Percentiles rank a stretch among this genome's conserved stretches.
These are phyloP conservation scores for Xylariaceae sp. DNA, from an alignment of 2,329 filamentous ascomycete species.

Conservation along the genomic window DNA sequence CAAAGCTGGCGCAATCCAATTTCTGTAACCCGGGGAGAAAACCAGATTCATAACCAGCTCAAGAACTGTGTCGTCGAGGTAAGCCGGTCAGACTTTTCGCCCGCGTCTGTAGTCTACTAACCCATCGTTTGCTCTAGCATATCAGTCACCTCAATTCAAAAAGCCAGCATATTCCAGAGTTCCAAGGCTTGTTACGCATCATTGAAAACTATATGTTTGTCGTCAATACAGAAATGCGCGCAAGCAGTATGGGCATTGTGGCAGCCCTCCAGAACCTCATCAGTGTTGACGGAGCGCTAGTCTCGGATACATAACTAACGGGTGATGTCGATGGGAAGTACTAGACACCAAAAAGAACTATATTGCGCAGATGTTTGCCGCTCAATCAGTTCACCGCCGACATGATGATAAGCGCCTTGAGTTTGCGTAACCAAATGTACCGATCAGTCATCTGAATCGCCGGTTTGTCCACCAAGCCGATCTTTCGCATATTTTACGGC, in stretches of 20 bases:
- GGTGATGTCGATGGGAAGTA: no score
- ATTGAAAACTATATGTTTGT: slow-evolving; percentile 1
- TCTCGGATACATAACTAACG: no score
- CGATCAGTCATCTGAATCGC: no score
- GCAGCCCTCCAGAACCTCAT: background rate
- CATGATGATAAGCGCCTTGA: no score
- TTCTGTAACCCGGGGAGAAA: background rate
- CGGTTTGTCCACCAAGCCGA: no score
- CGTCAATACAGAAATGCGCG: background rate
- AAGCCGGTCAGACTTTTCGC: background rate
- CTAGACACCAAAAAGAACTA: no score
- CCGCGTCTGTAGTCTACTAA: background rate
- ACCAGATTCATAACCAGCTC: background rate
- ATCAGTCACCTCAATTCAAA: background rate
- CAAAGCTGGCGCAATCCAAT: background rate
- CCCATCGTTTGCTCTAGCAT: background rate
- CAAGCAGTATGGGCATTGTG: background rate
- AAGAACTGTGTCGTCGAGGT: background rate
- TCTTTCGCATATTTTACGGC: background rate
- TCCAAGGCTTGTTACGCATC: slow-evolving; percentile 3
- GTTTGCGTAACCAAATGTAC: no score
- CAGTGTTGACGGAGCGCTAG: no score
- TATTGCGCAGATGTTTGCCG: no score
- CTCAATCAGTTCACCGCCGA: no score
- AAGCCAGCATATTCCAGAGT: background rate